Conservation (phyloP, 495 filamentous ascomycete species). For the Aspergillus saccharolyticus region DNA sequence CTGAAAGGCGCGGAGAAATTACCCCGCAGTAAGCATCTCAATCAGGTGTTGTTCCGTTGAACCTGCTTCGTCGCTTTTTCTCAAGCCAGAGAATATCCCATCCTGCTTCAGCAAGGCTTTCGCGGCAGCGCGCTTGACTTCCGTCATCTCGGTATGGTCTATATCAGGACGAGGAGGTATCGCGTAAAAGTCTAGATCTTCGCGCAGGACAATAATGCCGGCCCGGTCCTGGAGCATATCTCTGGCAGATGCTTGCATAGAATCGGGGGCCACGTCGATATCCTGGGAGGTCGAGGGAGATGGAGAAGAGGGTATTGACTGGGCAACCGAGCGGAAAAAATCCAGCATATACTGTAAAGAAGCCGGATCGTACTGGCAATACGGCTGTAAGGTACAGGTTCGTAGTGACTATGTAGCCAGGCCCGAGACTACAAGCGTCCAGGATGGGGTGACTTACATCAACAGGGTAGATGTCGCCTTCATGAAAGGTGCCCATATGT, state of each 20-base stretch:
- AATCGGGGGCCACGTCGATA: slow-evolving; percentile 61
- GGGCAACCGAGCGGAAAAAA: slow-evolving; percentile 93
- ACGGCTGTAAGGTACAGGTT: slow-evolving; percentile 52
- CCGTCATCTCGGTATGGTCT: slow-evolving; percentile 84
- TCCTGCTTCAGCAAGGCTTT: slow-evolving; percentile 80
- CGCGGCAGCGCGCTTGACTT: slow-evolving; percentile 92
- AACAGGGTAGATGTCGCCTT: slow-evolving; percentile 91
- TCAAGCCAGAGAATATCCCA: slow-evolving; percentile 92
- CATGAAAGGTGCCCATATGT: slow-evolving; percentile 87
- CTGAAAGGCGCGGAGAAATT: slow-evolving; percentile 25
- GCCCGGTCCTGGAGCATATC: slow-evolving; percentile 84
- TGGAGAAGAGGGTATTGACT: slow-evolving; percentile 75
- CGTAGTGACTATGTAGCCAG: slow-evolving; percentile 6
- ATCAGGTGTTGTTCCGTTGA: slow-evolving; percentile 98
- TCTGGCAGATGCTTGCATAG: slow-evolving; percentile 60
- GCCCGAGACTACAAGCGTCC: not conserved
- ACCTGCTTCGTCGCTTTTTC: slow-evolving; percentile 90
- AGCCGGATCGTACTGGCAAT: slow-evolving; percentile 82
- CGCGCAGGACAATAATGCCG: slow-evolving; percentile 93
- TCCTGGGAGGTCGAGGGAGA: slow-evolving; percentile 58
- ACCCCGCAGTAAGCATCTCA: slow-evolving; percentile 99
- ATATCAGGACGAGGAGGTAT: slow-evolving; percentile 89
- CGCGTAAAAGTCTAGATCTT: slow-evolving; percentile 96
- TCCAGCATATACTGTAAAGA: slow-evolving; percentile 99
- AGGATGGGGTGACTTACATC: slow-evolving; percentile 62